Conservation (phyloP, 1,139 yeast species). For the Yamadazyma dendronema region DNA sequence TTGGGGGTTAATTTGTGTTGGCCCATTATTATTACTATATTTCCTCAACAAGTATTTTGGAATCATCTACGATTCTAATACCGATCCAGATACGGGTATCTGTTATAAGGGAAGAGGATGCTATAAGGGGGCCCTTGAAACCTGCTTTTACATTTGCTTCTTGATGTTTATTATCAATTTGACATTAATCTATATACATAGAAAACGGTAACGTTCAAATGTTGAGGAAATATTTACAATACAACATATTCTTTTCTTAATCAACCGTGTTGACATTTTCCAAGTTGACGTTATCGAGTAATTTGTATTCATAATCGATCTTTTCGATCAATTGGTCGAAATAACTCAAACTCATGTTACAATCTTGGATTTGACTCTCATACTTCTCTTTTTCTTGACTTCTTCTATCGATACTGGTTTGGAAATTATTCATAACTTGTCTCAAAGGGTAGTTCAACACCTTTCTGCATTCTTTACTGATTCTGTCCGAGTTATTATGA, state of each 20-base stretch:
- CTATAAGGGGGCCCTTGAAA: slow-evolving; percentile 33
- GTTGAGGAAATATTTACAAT: slow-evolving; percentile 5
- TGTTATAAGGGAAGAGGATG: slow-evolving; percentile 40
- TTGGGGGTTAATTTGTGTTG: slow-evolving; percentile 48
- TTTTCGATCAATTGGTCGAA: slow-evolving; percentile 54
- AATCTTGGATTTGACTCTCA: slow-evolving; percentile 53
- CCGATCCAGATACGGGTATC: slow-evolving; percentile 31
- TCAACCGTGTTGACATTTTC: slow-evolving; percentile 51
- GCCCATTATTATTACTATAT: slow-evolving; percentile 37
- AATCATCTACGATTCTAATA: slow-evolving; percentile 32
- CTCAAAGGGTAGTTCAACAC: slow-evolving; percentile 81
- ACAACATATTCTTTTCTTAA: slow-evolving; percentile 17
- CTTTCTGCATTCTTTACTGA: slow-evolving; percentile 77
- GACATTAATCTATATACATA: slow-evolving; percentile 26
- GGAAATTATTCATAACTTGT: slow-evolving; percentile 78
- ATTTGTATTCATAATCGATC: slow-evolving; percentile 44
- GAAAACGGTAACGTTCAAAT: slow-evolving; percentile 4
- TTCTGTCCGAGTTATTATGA: slow-evolving; percentile 72
- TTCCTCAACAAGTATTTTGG: slow-evolving; percentile 42
- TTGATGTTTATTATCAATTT: slow-evolving; percentile 22
- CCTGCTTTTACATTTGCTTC: slow-evolving; percentile 27
- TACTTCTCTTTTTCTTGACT: slow-evolving; percentile 58
- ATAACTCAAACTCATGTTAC: slow-evolving; percentile 58
- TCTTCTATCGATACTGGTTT: slow-evolving; percentile 63
- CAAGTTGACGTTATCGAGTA: slow-evolving; percentile 51